Evolutionary conservation across 1,139 yeast species (phyloP), one percentile per base, ranked within the genome.

Genomic region (Scheffersomyces insectosa): DNA sequence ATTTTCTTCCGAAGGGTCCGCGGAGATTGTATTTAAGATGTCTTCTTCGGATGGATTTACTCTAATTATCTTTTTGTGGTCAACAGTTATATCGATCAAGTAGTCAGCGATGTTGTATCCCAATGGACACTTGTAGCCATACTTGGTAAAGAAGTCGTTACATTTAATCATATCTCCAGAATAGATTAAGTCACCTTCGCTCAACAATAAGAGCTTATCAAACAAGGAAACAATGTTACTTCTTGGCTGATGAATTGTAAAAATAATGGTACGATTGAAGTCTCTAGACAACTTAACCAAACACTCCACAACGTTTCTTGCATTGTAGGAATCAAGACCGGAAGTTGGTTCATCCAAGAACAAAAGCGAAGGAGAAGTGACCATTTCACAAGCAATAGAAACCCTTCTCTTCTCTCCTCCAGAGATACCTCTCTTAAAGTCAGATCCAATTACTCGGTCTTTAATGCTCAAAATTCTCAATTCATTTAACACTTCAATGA

Each of bases 231-330:
- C 97, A 60, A 93, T 91, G 56, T 93, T 93, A 48, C 97, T 88
- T 60, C 99, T 79, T n/a, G 99, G 99, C 61, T 93, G 99, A 66
- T 93, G 99, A 51, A 93, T 93, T 0, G 99, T 89, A 60, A 93
- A 85, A 1, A 93, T 82, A 38, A 93, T 84, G 0, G 99, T 91
- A 59, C 98, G 80, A 47, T 85, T 83, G 62, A 84, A 88, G 53
- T 84, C 86, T 46, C 84, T 75, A 0, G 97, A 89, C 47, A 93
- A 75, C 47, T 87, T 80, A 3, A 87, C 93, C 42, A 93, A 74
- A 49, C 90, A 80, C 46, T 91, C 97, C 41, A 93, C 73, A 10
- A 93, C 99, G 55, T 91, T 90, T 60, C 82, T 83, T 0, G 99
- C 98, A 66, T 90, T 93, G 64, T 82, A 93, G 7, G 97, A 84